Evolutionary conservation across 495 filamentous ascomycete species (phyloP), one percentile per base, ranked within the genome.

Genomic region (Durotheca rogersii): DNA sequence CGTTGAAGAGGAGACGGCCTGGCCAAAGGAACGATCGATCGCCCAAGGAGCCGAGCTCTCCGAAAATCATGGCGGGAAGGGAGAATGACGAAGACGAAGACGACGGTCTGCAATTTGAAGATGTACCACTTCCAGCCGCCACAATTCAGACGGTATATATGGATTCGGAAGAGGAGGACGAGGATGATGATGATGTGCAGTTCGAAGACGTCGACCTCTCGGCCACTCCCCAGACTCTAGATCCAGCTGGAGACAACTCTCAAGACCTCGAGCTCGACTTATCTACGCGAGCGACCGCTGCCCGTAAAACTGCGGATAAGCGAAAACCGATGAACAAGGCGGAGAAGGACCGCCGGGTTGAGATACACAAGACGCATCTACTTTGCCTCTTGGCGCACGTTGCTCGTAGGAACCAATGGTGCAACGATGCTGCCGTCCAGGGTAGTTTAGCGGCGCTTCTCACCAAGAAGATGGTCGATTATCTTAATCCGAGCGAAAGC

Each of bases 361-460:
- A 93, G 48, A 71, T 88, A 23, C 93, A 99, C 62, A 96, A 95
- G 68, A 72, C 80, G 56, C 90, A 99, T 71, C 36, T 97, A 2
- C 74, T 95, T 23, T 94, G 89, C 58, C 74, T 96, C 1, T 64
- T 97, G 21, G 75, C 75, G 3, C 88, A 96, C 66, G 80, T 86
- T 14, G 76, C 84, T 52, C 67, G 79, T 17, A 80, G 90, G 31
- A 97, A 95, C 62, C 67, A 72, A 42, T 97, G 92, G 92, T 97
- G 91, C 63, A 96, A 95, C 65, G 83, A 93, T 65, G 52, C 73
- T 10, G 65, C 72, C 50, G 72, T 85, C 29, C 85, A 93, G 65
- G 67, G 66, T 25, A 73, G 70, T 14, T 61, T 95, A 15, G 82
- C 77, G 49, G 65, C 67, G 19, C 72, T 88, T 17, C 49, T 96